Evolutionary conservation across 768 basidiomycete genomes (phyloP).

Genomic region (Exidia glandulosa): DNA sequence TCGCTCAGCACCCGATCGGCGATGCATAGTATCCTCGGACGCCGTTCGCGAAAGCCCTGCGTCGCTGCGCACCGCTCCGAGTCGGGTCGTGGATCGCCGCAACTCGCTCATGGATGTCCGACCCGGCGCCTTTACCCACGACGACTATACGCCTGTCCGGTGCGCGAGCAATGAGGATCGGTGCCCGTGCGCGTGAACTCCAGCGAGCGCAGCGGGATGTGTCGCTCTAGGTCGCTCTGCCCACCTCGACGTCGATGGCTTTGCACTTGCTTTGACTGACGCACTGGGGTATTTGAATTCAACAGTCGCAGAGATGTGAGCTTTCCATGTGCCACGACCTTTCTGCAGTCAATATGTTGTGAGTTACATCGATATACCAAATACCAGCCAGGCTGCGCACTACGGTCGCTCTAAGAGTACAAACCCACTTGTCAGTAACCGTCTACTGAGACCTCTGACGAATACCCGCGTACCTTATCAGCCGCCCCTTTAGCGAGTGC

Average conservation of each 20-base stretch:
- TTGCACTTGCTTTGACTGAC: constrained; percentile 71
- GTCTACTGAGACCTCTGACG: no score
- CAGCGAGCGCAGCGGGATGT: constrained; percentile 65
- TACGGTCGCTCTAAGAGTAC: no score
- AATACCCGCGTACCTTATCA: not conserved
- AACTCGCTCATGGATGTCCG: constrained; percentile 83
- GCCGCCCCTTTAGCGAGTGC: constrained; percentile 10
- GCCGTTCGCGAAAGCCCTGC: constrained; percentile 74
- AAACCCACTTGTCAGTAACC: no score
- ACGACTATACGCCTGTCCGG: constrained; percentile 75
- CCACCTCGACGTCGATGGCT: constrained; percentile 76
- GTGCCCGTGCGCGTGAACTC: constrained; percentile 94
- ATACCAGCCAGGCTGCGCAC: no score
- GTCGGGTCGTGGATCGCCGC: constrained; percentile 67
- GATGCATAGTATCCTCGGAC: constrained; percentile 88
- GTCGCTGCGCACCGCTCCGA: constrained; percentile 65
- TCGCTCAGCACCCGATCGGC: constrained; percentile 70
- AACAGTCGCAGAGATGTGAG: no score
- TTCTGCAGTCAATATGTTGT: no score
- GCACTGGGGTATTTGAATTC: no score
- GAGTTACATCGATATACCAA: no score
- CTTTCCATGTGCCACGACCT: no score
- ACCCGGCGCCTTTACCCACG: constrained; percentile 94
- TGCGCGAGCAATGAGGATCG: constrained; percentile 82
- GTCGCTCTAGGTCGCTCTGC: constrained; percentile 81